phyloP scores from a whole-genome alignment of 225 moss, liverwort and hornwort species.

The Sphagnum contortum region DNA sequence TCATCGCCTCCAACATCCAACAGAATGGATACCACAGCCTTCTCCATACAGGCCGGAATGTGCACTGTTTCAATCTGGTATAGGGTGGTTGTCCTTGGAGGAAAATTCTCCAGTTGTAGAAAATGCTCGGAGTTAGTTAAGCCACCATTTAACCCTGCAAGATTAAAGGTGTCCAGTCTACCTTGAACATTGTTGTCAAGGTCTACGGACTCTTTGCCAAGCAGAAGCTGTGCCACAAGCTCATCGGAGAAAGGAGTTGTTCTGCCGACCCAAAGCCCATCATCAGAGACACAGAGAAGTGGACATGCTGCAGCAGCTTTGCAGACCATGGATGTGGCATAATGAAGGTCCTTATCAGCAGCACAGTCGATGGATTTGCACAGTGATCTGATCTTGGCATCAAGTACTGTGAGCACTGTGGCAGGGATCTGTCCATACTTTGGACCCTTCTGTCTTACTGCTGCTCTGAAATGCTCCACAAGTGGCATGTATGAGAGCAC shows the following conservation, averaged over 20 bases:
- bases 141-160: too few species aligned
- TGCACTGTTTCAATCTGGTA: slow-evolving; percentile 33
- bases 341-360: slow-evolving; percentile 66
- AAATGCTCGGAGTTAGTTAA: slow-evolving; percentile 8
- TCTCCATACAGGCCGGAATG: slow-evolving; percentile 54
- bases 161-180: too few species aligned
- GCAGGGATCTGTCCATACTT: slow-evolving; percentile 65
- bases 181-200: too few species aligned
- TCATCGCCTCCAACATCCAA: slow-evolving; percentile 33
- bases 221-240: slow-evolving; percentile 35
- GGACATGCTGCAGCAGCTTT: slow-evolving; percentile 65
- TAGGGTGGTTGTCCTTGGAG: neutral
- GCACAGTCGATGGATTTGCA: slow-evolving; percentile 68
- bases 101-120: too few species aligned
- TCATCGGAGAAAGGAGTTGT: slow-evolving; percentile 43
- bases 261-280: slow-evolving; percentile 63
- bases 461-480: slow-evolving; percentile 75
- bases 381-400: slow-evolving; percentile 70
- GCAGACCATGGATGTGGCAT: slow-evolving; percentile 68
- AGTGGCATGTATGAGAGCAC: slow-evolving; percentile 61
- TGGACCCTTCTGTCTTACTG: slow-evolving; percentile 46
- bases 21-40: slow-evolving; percentile 23
- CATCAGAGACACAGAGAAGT: slow-evolving; percentile 43
- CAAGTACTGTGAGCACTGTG: slow-evolving; percentile 56
- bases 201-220: slow-evolving; percentile 3